Evolutionary conservation across 2,329 filamentous ascomycete species (phyloP).

Genomic region (Cordyceps cicadae): DNA sequence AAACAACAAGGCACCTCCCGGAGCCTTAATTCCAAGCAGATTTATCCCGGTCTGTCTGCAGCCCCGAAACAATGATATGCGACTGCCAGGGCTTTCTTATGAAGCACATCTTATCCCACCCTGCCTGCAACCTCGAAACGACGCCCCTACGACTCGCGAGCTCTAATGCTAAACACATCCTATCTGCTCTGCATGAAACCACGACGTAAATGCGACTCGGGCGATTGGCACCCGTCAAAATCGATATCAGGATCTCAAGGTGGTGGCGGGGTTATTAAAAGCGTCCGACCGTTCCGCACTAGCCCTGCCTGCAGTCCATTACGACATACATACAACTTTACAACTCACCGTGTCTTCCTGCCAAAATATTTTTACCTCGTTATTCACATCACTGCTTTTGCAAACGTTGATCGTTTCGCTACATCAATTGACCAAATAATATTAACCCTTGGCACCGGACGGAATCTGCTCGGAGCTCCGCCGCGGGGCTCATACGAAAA

Average conservation of each 20-base stretch:
- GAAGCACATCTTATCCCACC: too few species aligned
- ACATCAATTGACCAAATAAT: not conserved
- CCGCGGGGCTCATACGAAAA: slow-evolving; percentile 5
- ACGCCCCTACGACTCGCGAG: not conserved
- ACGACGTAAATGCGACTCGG: not conserved
- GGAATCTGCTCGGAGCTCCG: slow-evolving; percentile 10
- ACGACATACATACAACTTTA: slow-evolving; percentile 7
- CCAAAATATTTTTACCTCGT: not conserved
- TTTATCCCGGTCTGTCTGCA: not conserved
- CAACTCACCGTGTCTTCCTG: not conserved
- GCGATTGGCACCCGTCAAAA: not conserved
- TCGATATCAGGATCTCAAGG: not conserved
- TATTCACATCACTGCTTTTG: not conserved
- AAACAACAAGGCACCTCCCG: too few species aligned
- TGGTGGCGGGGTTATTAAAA: slow-evolving; percentile 2
- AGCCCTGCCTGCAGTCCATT: not conserved
- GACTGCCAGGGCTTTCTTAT: not conserved
- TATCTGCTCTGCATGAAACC: not conserved
- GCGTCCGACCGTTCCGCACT: not conserved
- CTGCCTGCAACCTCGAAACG: too few species aligned
- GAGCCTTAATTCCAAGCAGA: not conserved
- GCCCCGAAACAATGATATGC: not conserved
- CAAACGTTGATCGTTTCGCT: not conserved
- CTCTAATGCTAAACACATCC: not conserved
- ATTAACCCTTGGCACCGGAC: not conserved